Conservation (phyloP, 2,329 filamentous ascomycete genomes). For the Arthrobotrys musiformis region DNA sequence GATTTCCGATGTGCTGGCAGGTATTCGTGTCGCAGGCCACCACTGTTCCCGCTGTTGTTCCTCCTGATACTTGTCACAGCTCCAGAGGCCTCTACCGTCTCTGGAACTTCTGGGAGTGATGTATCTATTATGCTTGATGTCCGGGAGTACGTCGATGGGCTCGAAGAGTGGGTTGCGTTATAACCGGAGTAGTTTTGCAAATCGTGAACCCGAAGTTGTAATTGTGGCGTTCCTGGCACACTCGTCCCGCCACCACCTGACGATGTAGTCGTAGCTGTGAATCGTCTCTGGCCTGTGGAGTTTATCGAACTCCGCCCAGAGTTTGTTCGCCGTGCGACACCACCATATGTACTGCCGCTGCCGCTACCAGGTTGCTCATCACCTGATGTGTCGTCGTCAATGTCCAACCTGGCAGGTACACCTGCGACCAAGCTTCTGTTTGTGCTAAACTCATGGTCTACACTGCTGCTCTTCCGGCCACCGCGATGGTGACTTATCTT, state of each 20-base stretch:
- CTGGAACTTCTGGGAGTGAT: constrained; percentile 41
- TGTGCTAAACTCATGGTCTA: constrained; percentile 57
- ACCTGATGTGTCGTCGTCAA: constrained; percentile 52
- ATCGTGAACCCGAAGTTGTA: constrained; percentile 46
- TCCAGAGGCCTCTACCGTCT: constrained; percentile 31
- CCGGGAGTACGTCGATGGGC: constrained; percentile 48
- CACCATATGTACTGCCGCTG: constrained; percentile 45
- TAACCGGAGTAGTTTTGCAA: constrained; percentile 42
- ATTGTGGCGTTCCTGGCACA: constrained; percentile 31
- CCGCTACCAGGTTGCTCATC: constrained; percentile 50
- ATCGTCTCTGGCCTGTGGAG: constrained; percentile 39
- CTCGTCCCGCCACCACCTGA: constrained; percentile 16
- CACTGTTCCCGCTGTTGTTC: constrained; percentile 11
- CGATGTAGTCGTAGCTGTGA: constrained; percentile 37
- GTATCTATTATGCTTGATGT: constrained; percentile 50
- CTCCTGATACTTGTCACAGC: constrained; percentile 25
- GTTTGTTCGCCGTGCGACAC: constrained; percentile 43
- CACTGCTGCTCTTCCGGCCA: constrained; percentile 51
- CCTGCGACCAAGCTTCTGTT: constrained; percentile 56
- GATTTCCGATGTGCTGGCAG: constrained; percentile 40
- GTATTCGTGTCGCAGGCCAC: constrained; percentile 39
- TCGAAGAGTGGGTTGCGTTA: constrained; percentile 46
- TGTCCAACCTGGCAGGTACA: constrained; percentile 40
- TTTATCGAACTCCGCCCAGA: constrained; percentile 54
- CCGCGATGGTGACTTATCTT: constrained; percentile 54